These are phyloP conservation scores for Fraxinus nigra DNA, from an alignment of 305 asterid species.

Conservation along the genomic window DNA sequence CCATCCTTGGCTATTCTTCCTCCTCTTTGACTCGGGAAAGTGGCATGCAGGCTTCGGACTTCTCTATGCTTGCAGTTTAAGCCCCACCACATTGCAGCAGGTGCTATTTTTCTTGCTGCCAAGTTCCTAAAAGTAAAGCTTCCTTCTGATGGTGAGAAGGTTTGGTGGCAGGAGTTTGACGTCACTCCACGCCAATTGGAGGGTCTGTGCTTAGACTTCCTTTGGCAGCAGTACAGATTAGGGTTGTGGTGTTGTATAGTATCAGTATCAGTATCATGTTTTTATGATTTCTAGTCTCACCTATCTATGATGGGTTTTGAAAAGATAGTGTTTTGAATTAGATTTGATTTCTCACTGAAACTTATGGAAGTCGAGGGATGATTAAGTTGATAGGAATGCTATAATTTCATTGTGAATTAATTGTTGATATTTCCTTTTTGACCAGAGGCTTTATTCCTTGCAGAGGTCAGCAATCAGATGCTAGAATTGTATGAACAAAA, in stretches of 20 bases:
- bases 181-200: conserved; percentile 99
- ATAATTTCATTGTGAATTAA: not conserved
- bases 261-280: conserved; percentile 22
- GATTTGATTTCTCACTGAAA: not conserved
- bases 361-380: conserved; percentile 29
- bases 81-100: conserved; percentile 99
- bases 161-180: conserved; percentile 99
- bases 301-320: conserved; percentile 10
- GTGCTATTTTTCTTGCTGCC: conserved; percentile 99
- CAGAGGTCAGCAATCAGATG: conserved; percentile 99
- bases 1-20: conserved; percentile 51
- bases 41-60: conserved; percentile 96
- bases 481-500: conserved; percentile 89
- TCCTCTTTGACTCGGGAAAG: conserved; percentile 77
- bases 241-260: conserved; percentile 27
- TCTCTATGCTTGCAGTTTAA: conserved; percentile 97
- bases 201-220: conserved; percentile 68
- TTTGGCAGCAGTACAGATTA: conserved; percentile 29
- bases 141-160: conserved; percentile 91
- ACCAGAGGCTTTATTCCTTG: conserved; percentile 31
- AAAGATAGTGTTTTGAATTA: conserved; percentile 18
- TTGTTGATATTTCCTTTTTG: conserved; percentile 1
- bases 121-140: conserved; percentile 99
- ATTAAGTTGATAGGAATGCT: conserved; percentile 14
- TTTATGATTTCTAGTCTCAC: not conserved